Conservation (phyloP, 306 rosid genomes). For the Potentilla sterilis region DNA sequence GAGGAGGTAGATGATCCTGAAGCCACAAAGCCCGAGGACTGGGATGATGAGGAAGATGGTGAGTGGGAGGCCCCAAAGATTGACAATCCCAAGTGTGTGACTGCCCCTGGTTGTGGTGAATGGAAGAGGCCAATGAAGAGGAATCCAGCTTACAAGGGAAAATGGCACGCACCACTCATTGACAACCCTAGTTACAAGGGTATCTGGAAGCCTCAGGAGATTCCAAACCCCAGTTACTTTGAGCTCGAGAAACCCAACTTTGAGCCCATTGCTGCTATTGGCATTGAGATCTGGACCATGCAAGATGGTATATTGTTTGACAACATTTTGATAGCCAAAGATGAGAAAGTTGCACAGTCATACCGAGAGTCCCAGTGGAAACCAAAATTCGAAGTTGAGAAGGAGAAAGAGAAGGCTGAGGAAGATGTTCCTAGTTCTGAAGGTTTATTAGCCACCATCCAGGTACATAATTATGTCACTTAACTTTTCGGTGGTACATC, state of each 20-base stretch:
- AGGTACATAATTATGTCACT: constrained; percentile 38
- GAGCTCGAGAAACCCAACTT: constrained; percentile 71
- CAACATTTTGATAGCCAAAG: constrained; percentile 68
- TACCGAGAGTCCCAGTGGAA: constrained; percentile 78
- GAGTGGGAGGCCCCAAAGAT: constrained; percentile 87
- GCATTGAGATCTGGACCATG: constrained; percentile 99
- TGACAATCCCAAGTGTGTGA: constrained; percentile 67
- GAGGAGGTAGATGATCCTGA: constrained; percentile 94
- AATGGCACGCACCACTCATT: constrained; percentile 89
- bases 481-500: background rate
- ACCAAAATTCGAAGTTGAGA: constrained; percentile 75
- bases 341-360: constrained; percentile 67
- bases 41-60: constrained; percentile 98
- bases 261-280: constrained; percentile 83
- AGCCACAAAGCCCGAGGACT: constrained; percentile 82
- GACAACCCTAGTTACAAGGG: constrained; percentile 93
- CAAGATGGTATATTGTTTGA: constrained; percentile 91
- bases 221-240: constrained; percentile 84
- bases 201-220: constrained; percentile 80
- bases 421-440: constrained; percentile 52
- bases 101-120: constrained; percentile 90
- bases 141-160: constrained; percentile 91
- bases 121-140: constrained; percentile 93
- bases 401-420: constrained; percentile 78
- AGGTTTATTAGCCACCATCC: constrained; percentile 57